phyloP scores from a whole-genome alignment of 495 filamentous ascomycete genomes.

The Penicillium subrubescens region DNA sequence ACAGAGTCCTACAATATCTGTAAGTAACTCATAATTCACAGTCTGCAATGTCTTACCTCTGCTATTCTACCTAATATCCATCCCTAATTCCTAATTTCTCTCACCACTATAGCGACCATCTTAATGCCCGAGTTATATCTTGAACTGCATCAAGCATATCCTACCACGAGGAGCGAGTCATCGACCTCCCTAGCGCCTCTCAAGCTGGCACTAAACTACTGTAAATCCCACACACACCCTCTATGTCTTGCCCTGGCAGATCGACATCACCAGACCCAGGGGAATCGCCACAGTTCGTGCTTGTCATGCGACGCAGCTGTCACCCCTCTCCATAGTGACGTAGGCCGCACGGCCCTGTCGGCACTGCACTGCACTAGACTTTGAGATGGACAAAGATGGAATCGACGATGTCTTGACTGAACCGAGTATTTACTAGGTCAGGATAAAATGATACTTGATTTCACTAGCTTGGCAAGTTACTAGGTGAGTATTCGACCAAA shows the following conservation, averaged over 20 bases:
- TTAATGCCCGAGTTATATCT: background rate
- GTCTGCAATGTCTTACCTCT: background rate
- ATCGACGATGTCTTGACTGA: background rate
- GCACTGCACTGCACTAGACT: background rate
- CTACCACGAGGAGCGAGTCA: background rate
- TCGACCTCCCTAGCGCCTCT: background rate
- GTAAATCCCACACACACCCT: background rate
- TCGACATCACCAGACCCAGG: slow-evolving; percentile 28
- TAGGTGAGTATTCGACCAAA: background rate
- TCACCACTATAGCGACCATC: background rate
- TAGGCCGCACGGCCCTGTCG: slow-evolving; percentile 1
- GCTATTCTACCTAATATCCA: background rate
- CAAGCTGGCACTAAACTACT: background rate
- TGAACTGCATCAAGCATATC: background rate
- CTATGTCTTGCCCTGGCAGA: slow-evolving; percentile 4
- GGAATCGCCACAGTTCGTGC: slow-evolving; percentile 17
- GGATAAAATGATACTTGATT: background rate
- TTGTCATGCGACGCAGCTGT: slow-evolving; percentile 24
- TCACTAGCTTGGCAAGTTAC: background rate
- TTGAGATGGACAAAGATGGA: background rate
- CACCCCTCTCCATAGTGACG: slow-evolving; percentile 16
- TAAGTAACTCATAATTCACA: background rate
- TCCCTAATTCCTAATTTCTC: background rate
- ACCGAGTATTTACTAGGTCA: background rate
- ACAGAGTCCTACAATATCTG: background rate